These are phyloP conservation scores for Trichosporon inkin DNA, from an alignment of 1,284 basidiomycete genomes.

Conservation along the genomic window DNA sequence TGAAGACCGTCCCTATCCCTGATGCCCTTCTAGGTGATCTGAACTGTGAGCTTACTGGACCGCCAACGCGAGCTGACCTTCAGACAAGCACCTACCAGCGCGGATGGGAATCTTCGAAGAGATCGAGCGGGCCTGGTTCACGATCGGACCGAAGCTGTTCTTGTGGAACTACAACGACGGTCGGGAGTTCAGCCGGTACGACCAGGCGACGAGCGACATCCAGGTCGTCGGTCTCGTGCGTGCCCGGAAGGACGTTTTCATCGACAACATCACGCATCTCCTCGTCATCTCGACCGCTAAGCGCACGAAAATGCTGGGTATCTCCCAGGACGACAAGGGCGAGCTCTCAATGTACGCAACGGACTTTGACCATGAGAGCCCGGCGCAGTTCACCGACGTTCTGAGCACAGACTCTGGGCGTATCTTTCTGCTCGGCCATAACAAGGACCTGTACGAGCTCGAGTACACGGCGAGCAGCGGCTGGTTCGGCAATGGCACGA, in stretches of 20 bases:
- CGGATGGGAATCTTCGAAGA: conserved; percentile 87
- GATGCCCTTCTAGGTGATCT: conserved; percentile 46
- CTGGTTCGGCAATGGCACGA: conserved; percentile 65
- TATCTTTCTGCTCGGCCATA: conserved; percentile 84
- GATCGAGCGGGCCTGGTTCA: conserved; percentile 92
- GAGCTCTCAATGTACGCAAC: conserved; percentile 88
- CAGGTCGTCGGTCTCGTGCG: conserved; percentile 76
- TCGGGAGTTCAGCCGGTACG: conserved; percentile 61
- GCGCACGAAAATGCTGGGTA: conserved; percentile 77
- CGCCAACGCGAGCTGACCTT: conserved; percentile 6
- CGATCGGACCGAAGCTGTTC: conserved; percentile 89
- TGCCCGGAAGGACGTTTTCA: conserved; percentile 69
- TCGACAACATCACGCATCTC: conserved; percentile 84
- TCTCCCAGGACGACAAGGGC: conserved; percentile 57
- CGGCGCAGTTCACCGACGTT: conserved; percentile 74
- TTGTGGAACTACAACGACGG: conserved; percentile 94
- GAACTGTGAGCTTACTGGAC: conserved; percentile 30
- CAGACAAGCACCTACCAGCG: conserved; percentile 39
- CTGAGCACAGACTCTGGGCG: conserved; percentile 74
- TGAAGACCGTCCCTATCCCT: conserved; percentile 37
- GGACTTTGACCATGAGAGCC: conserved; percentile 70
- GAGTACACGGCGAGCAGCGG: conserved; percentile 87
- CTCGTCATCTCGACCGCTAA: conserved; percentile 86
- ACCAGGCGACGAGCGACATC: conserved; percentile 87
- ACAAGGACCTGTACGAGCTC: conserved; percentile 87